phyloP scores from a whole-genome alignment of 495 filamentous ascomycete species.

The Annulohypoxylon maeteangense region DNA sequence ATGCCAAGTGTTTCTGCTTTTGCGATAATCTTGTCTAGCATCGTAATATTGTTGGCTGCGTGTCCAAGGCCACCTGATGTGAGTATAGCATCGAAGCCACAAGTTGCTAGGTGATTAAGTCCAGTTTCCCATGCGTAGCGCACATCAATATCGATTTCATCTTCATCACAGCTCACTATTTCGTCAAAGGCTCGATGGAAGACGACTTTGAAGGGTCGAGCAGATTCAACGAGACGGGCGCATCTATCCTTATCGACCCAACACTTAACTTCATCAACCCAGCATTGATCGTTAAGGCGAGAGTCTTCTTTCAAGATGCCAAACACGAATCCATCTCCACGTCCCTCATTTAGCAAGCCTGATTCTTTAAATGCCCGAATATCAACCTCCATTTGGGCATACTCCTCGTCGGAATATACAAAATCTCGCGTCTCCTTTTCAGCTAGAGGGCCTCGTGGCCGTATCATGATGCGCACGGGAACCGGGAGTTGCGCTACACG shows the following conservation, averaged over 20 bases:
- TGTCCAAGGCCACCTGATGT: conserved; percentile 55
- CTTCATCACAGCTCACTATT: conserved; percentile 40
- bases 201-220: conserved; percentile 44
- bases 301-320: conserved; percentile 47
- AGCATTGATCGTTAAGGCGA: neutral
- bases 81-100: conserved; percentile 53
- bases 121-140: conserved; percentile 27
- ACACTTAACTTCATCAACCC: conserved; percentile 11
- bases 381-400: conserved; percentile 43
- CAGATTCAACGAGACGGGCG: conserved; percentile 40
- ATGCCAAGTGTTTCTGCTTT: conserved; percentile 28
- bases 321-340: conserved; percentile 61
- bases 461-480: conserved; percentile 58
- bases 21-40: conserved; percentile 43
- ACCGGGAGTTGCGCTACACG: conserved; percentile 14
- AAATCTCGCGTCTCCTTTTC: conserved; percentile 46
- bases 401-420: conserved; percentile 51
- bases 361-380: conserved; percentile 46
- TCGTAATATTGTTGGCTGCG: conserved; percentile 43
- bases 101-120: conserved; percentile 40
- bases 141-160: neutral
- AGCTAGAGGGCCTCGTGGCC: conserved; percentile 51
- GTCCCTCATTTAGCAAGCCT: conserved; percentile 35
- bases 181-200: conserved; percentile 59
- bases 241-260: conserved; percentile 46